These are phyloP conservation scores for Sporormia fimetaria DNA, from an alignment of 495 filamentous ascomycete genomes.

Conservation along the genomic window DNA sequence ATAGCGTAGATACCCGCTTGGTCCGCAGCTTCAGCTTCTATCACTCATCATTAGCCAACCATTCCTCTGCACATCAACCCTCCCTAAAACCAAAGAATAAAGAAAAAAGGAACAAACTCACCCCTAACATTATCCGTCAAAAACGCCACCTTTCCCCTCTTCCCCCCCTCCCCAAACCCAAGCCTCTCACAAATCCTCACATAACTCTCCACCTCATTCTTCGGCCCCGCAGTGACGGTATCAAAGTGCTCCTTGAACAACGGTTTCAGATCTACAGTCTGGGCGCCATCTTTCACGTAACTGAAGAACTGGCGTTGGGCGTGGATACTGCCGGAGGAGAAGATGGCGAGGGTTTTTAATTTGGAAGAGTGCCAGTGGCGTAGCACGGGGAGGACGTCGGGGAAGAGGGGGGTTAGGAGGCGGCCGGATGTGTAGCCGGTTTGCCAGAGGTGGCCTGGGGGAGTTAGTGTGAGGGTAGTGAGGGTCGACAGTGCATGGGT, in stretches of 20 bases:
- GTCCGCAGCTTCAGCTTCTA: conserved; percentile 54
- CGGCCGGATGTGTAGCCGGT: conserved; percentile 50
- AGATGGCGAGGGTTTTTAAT: conserved; percentile 50
- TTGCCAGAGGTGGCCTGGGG: conserved; percentile 52
- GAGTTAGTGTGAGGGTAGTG: conserved; percentile 11
- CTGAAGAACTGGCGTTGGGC: conserved; percentile 62
- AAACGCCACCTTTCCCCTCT: conserved; percentile 45
- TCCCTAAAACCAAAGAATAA: neutral
- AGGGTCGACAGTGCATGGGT: conserved; percentile 1
- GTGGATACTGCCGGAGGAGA: conserved; percentile 57
- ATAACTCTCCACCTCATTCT: conserved; percentile 51
- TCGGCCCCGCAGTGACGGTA: conserved; percentile 61
- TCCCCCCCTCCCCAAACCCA: conserved; percentile 21
- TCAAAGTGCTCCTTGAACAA: conserved; percentile 51
- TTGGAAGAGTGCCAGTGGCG: conserved; percentile 39
- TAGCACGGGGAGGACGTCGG: conserved; percentile 50
- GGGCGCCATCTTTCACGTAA: conserved; percentile 48
- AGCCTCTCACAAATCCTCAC: conserved; percentile 41
- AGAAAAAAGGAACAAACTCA: conserved; percentile 8
- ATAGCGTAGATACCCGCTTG: conserved; percentile 50
- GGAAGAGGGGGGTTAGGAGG: conserved; percentile 54
- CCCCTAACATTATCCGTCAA: conserved; percentile 56
- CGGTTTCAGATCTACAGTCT: conserved; percentile 39
- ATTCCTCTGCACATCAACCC: neutral
- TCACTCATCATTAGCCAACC: conserved; percentile 5